Evolutionary conservation across 768 basidiomycete genomes (phyloP), one percentile per base, ranked within the genome.

Genomic region (Chalciporus sphaerocephalus): DNA sequence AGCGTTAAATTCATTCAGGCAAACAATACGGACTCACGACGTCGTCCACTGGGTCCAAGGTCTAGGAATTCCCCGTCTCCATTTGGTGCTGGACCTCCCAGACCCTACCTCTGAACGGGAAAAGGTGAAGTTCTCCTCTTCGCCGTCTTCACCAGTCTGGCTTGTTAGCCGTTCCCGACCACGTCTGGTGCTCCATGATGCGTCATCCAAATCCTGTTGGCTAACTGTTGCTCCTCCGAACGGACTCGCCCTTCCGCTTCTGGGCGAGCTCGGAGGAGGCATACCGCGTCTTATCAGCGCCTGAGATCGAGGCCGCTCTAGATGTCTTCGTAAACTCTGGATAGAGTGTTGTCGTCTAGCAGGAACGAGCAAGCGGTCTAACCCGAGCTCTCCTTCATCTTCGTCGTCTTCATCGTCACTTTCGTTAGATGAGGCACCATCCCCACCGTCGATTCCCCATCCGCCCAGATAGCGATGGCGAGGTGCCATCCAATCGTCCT

Each of bases 281-380:
- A 53, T 27, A 20, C 52, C 53, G n/a, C 51, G 58, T 11, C 50
- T 54, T 33, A 25, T 45, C 24, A 33, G 43, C 21, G 38, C 13
- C 22, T 23, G 53, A 6, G 54, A 37, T n/a, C 24, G 36, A 24
- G 48, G 28, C 40, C 59, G 64, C 2, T 66, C 69, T 16, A 88
- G 69, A 54, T 87, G 85, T 49, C 71, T 81, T 46, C 85, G 71
- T 45, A 89, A 66, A 59, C 85, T 87, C 54, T 72, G 77, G 51
- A 88, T 87, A 15, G 85, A 87, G 48, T 81, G 75, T 57, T 89
- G 86, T 21, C 86, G 72, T 59, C 80, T 85, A 16, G 87, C 74
- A 7, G 79, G 83, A 21, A 85, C 78, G 27, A 89, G 77, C 44
- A 88, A 73, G 21, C 75, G 74, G 13, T 83, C 80, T 32, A 88